phyloP scores from a whole-genome alignment of 352 stramenopile species.

The Plasmopara halstedii region DNA sequence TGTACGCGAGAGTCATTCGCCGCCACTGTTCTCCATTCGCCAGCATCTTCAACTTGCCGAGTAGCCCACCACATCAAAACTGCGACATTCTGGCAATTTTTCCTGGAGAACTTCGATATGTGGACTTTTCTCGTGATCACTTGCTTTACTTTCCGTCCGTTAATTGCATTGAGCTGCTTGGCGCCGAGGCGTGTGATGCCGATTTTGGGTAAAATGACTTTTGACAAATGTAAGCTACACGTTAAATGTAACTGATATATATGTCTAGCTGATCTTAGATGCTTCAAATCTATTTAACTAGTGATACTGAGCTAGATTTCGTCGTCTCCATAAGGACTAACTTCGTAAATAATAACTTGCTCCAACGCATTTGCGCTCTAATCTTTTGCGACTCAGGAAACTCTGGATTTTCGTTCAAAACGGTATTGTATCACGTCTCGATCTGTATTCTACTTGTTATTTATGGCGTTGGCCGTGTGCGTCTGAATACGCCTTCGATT shows the following conservation, averaged over 20 bases:
- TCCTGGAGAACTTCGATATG: constrained; percentile 37
- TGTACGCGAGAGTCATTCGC: constrained; percentile 46
- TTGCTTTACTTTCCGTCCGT: constrained; percentile 71
- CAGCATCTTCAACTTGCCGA: constrained; percentile 29
- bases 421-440: no score
- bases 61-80: not conserved
- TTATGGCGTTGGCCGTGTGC: no score
- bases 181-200: constrained; percentile 44
- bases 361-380: no score
- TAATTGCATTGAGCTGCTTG: constrained; percentile 74
- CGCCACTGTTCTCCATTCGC: constrained; percentile 3
- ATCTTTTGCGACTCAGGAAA: no score
- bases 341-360: no score
- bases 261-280: not conserved
- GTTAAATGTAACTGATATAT: not conserved
- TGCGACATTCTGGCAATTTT: constrained; percentile 15
- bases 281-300: no score
- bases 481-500: no score
- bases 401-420: no score
- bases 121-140: constrained; percentile 38
- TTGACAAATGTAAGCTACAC: not conserved
- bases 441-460: no score
- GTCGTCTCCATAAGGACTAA: no score
- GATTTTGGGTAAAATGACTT: constrained; percentile 26
- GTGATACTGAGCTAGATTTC: not conserved